Evolutionary conservation across 805 yeast genomes (phyloP), one percentile per base, ranked within the genome.

Genomic region (Candida patagonica): DNA sequence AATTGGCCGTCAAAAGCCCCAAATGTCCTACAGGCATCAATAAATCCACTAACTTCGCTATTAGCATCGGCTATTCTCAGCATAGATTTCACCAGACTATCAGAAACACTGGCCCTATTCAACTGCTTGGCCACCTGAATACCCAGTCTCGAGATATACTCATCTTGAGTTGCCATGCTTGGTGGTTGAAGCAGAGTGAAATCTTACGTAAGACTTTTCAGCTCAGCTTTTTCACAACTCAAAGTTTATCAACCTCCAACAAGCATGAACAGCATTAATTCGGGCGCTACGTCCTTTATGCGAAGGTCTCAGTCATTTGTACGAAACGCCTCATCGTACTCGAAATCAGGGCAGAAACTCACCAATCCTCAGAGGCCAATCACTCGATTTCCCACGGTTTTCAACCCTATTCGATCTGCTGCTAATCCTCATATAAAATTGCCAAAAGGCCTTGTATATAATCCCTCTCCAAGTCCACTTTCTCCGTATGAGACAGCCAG

Each of bases 381-480:
- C 6, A 31, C 61, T 5, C 44, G 63, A 35, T 66, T 68, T 37
- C 80, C 82, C 22, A 67, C 78, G 42, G 67, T 70, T 46, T 82
- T 66, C 63, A 80, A 82, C 57, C 69, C 75, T 6, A 63, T 62
- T 30, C 66, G 76, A 42, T 80, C 89, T 17, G 78, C 85, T 6
- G 72, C 69, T 50, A 82, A 79, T 55, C 76, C 80, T 57, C 71
- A 72, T 48, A 72, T 73, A 43, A 56, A 65, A 38, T 62, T 71
- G 15, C 74, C 78, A 1, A 64, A 69, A 19, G 89, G 89, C 4
- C 61, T 83, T 21, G 73, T 76, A 30, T 67, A 65, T 51, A 68
- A 73, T 46, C 78, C 78, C 15, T 71, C 85, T 30, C 87, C 86
- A 19, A 73, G 88, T 2, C 71, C 81, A 10, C 67, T 79, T 21